phyloP scores from a whole-genome alignment of 345 rosid genomes.

The Eucalyptus polyanthemos region DNA sequence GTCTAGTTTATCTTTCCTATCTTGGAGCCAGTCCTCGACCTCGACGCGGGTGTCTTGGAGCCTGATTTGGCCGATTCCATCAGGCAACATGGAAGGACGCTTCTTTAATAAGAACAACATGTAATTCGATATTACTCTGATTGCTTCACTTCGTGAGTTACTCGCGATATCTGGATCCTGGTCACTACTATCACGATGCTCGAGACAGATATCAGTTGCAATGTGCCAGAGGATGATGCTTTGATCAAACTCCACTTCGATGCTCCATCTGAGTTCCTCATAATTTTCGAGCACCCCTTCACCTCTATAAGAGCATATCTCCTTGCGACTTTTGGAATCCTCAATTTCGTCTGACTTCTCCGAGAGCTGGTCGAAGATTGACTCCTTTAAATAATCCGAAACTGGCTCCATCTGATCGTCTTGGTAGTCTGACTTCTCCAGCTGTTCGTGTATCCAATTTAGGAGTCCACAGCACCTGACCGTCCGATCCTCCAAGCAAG shows the following conservation, averaged over 20 bases:
- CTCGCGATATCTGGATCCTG: not conserved
- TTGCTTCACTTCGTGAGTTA: not conserved
- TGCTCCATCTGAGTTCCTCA: too few relatives aligned
- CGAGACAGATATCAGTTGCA: slow-evolving; percentile 3
- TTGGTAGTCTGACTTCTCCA: not conserved
- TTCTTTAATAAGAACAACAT: not conserved
- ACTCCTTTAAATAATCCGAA: not conserved
- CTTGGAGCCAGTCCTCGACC: not conserved
- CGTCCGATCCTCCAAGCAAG: not conserved
- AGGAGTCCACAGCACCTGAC: not conserved
- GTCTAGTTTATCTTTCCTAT: not conserved
- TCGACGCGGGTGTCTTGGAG: slow-evolving; percentile 3
- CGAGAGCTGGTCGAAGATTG: not conserved
- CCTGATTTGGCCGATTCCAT: slow-evolving; percentile 13
- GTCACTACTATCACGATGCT: not conserved
- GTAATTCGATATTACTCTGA: slow-evolving; percentile 1
- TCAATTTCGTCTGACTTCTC: not conserved
- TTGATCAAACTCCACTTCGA: not conserved
- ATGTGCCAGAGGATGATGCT: slow-evolving; percentile 18
- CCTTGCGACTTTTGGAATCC: fast-evolving
- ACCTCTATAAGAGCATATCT: not conserved
- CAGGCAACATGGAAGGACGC: slow-evolving; percentile 4
- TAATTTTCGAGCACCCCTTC: too few relatives aligned
- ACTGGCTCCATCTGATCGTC: not conserved
- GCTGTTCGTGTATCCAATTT: not conserved